Evolutionary conservation across 2,329 filamentous ascomycete genomes (phyloP), one percentile per base, ranked within the genome.

Genomic region (Ceratocystis alfenasii): DNA sequence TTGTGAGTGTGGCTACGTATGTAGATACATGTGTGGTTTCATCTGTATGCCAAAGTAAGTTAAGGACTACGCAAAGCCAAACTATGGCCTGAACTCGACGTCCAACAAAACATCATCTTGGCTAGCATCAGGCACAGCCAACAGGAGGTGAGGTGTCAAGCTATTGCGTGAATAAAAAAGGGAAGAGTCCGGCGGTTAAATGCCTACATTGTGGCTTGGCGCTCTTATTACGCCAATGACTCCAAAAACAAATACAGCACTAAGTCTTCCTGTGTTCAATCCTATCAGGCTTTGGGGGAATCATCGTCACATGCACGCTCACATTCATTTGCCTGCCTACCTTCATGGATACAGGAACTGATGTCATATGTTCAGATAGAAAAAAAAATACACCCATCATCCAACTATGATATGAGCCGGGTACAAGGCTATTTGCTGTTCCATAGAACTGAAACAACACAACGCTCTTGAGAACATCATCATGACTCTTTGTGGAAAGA

Each of bases 401-500:
- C 53, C 64, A 62, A 55, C 46, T 46, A 57, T 65, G 28, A 67
- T 64, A 64, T 62, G 46, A 64, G 60, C 62, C 44, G 59, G 22
- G 17, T 15, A 46, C 25, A 62, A 53, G 64, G 48, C 33, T 17
- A 55, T 41, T 25, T 5, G 22, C 30, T 64, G 25, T 64, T 33
- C 46, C 48, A 20, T 30, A 15, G 62, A 57, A 45, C 28, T 41
- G 62, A 57, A 45, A 41, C 61, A 63, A 33, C 44, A 59, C 30
- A 33, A 30, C 55, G 30, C 28, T n/a, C 17, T 28, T 36, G 17
- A 57, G 25, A 30, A 57, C 7, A 33, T 17, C 55, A 59, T 59
- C 55, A 59, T 59, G 55, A 59, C 44, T 30, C 25, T 63, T 33
- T 63, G 61, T 63, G 60, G 60, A 62, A 63, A 50, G 28, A 62